Conservation (phyloP, 2,329 filamentous ascomycete genomes). For the Aspergillaceae sp. region DNA sequence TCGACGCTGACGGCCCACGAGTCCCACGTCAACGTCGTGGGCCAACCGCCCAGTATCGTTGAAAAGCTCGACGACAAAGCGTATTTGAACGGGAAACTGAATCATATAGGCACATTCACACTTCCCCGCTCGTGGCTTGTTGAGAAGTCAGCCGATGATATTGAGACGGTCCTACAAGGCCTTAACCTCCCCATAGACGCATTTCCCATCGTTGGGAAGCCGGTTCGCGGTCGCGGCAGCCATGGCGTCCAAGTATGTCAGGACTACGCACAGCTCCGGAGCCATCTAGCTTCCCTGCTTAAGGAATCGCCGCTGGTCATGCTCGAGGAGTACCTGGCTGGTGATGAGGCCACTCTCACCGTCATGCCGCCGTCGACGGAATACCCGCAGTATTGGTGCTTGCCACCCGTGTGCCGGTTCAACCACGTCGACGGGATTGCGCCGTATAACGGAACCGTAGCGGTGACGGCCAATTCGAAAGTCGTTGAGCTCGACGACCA, state of each 20-base stretch:
- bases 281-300: constrained; percentile 30
- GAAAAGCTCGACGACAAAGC: constrained; percentile 46
- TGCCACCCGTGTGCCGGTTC: constrained; percentile 41
- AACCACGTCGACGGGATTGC: constrained; percentile 42
- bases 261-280: constrained; percentile 18
- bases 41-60: constrained; percentile 41
- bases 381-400: constrained; percentile 31
- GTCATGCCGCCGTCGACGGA: constrained; percentile 41
- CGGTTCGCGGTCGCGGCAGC: constrained; percentile 42
- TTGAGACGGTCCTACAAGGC: constrained; percentile 5
- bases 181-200: background rate
- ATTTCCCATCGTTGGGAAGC: constrained; percentile 42
- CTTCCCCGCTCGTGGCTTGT: constrained; percentile 34
- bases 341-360: constrained; percentile 44
- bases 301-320: constrained; percentile 33
- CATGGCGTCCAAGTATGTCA: constrained; percentile 43
- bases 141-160: constrained; percentile 6
- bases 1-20: constrained; percentile 20
- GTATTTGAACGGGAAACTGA: constrained; percentile 39
- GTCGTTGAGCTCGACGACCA: constrained; percentile 27
- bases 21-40: constrained; percentile 31
- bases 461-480: constrained; percentile 41
- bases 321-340: constrained; percentile 42
- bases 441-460: constrained; percentile 43
- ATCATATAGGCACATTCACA: constrained; percentile 29